Conservation (phyloP, 805 yeast species). For the Saccharomycopsis javanensis region DNA sequence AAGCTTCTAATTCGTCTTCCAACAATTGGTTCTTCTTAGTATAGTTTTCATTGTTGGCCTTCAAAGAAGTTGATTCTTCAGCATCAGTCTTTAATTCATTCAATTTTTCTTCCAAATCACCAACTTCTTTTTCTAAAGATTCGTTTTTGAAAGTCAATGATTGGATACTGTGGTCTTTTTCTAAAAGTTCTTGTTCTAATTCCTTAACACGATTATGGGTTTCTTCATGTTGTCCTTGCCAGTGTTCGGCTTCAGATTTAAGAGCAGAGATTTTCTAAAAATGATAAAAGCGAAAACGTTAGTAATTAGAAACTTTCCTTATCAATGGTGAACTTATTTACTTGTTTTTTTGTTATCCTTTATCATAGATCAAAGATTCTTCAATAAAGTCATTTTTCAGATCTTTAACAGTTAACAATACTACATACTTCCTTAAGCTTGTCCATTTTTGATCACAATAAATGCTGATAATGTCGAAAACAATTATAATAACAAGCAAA, state of each 20-base stretch:
- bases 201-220: constrained; percentile 70
- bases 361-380: too few relatives aligned
- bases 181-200: constrained; percentile 84
- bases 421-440: constrained; percentile 18
- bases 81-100: constrained; percentile 75
- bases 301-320: neutral
- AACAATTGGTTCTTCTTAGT: constrained; percentile 80
- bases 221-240: constrained; percentile 96
- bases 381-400: too few relatives aligned
- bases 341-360: too few relatives aligned
- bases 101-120: constrained; percentile 65
- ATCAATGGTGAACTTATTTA: too few relatives aligned
- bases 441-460: constrained; percentile 8
- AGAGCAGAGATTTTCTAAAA: constrained; percentile 80
- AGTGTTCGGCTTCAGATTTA: constrained; percentile 89
- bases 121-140: constrained; percentile 74
- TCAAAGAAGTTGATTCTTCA: constrained; percentile 81
- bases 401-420: neutral
- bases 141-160: constrained; percentile 87
- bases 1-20: constrained; percentile 85
- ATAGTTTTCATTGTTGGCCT: constrained; percentile 82
- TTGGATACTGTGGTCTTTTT: constrained; percentile 92
- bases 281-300: constrained; percentile 19
- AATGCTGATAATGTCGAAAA: neutral
- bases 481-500: too few relatives aligned